These are phyloP conservation scores for Cydonia oblonga DNA, from an alignment of 331 rosid species.

Conservation along the genomic window DNA sequence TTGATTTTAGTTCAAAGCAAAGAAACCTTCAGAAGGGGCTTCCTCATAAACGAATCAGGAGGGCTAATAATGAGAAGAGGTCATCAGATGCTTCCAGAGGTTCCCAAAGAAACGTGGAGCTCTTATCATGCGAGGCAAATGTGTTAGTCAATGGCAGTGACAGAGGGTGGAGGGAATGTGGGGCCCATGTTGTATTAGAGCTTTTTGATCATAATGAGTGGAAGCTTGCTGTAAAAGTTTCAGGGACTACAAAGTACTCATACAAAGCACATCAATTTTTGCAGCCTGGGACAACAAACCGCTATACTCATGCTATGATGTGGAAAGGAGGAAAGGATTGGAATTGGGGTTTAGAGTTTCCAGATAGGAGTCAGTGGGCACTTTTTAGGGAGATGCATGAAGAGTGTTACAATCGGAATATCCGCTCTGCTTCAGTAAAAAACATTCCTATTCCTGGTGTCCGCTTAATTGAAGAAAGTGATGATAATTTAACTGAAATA, in stretches of 20 bases:
- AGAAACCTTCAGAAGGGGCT: slow-evolving; percentile 43
- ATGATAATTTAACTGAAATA: slow-evolving; percentile 43
- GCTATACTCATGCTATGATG: slow-evolving; percentile 94
- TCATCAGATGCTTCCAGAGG: slow-evolving; percentile 42
- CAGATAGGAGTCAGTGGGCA: slow-evolving; percentile 85
- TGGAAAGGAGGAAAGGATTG: slow-evolving; percentile 99
- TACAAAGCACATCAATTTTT: slow-evolving; percentile 93
- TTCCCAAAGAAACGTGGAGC: slow-evolving; percentile 52
- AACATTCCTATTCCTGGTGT: slow-evolving; percentile 98
- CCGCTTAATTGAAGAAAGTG: slow-evolving; percentile 54
- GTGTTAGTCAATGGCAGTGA: slow-evolving; percentile 59
- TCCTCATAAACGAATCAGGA: slow-evolving; percentile 72
- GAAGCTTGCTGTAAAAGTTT: slow-evolving; percentile 77
- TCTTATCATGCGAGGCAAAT: slow-evolving; percentile 63
- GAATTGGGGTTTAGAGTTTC: slow-evolving; percentile 61
- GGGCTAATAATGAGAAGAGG: slow-evolving; percentile 66
- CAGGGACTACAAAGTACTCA: slow-evolving; percentile 61
- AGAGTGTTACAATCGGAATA: slow-evolving; percentile 82
- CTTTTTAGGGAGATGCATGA: slow-evolving; percentile 94
- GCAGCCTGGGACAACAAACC: slow-evolving; percentile 95
- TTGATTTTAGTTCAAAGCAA: slow-evolving; percentile 44
- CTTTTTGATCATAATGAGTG: slow-evolving; percentile 77
- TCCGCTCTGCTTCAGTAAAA: slow-evolving; percentile 77
- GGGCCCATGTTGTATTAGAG: slow-evolving; percentile 61
- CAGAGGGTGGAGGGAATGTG: slow-evolving; percentile 92